Conservation (phyloP, 2,329 filamentous ascomycete genomes). For the Cadophora luteo-olivacea region DNA sequence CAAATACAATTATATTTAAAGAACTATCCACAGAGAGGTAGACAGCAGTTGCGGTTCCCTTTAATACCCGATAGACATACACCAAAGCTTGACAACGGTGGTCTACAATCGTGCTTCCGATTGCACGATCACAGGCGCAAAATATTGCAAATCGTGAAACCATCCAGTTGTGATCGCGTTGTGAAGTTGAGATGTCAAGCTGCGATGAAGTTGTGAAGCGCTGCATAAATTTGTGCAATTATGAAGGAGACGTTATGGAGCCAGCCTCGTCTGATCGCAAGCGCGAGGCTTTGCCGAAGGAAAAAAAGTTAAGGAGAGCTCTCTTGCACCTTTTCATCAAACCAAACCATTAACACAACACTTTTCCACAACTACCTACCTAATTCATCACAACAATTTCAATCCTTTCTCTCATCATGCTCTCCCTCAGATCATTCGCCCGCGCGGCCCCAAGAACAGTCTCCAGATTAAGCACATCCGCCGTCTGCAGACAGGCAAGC, state of each 20-base stretch:
- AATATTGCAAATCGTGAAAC: no score
- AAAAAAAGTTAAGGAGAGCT: conserved; percentile 9
- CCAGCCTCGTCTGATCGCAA: conserved; percentile 8
- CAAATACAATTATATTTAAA: no score
- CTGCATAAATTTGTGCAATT: no score
- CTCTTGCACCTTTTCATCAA: not conserved
- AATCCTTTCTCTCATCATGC: conserved; percentile 55
- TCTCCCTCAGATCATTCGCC: conserved; percentile 70
- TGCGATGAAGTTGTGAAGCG: no score
- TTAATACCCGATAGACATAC: no score
- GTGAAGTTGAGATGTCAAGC: no score
- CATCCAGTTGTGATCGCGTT: no score
- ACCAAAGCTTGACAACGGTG: no score
- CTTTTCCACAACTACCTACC: not conserved
- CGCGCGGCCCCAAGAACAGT: conserved; percentile 71
- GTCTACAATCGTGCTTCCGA: no score
- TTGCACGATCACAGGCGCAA: no score
- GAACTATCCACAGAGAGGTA: no score
- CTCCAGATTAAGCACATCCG: conserved; percentile 50
- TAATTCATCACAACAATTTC: not conserved
- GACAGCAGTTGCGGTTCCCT: no score
- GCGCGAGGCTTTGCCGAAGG: not conserved
- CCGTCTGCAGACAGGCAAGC: conserved; percentile 6
- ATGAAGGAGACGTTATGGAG: not conserved
- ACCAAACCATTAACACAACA: not conserved